phyloP scores from a whole-genome alignment of 768 basidiomycete species.

The Boletellus sp. region DNA sequence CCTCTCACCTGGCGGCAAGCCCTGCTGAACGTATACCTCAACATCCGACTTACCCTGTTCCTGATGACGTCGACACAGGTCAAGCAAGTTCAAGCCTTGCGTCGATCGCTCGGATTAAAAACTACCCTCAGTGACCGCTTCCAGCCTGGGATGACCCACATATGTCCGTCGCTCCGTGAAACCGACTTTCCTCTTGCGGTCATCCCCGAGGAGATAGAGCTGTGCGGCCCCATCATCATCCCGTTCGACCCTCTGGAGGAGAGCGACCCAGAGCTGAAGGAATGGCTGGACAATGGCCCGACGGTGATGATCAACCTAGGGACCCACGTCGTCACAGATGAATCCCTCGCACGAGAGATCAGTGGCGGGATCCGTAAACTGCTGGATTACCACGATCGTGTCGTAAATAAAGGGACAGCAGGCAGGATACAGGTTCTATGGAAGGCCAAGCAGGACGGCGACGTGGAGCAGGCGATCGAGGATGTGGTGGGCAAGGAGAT shows the following conservation, averaged over 20 bases:
- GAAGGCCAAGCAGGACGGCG: neutral
- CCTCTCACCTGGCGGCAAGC: slow-evolving; percentile 16
- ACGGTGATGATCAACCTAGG: slow-evolving; percentile 14
- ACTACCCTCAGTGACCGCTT: neutral
- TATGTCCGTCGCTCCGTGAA: slow-evolving; percentile 4
- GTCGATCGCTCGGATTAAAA: slow-evolving; percentile 2
- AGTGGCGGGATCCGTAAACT: slow-evolving; percentile 4
- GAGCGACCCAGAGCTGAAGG: neutral
- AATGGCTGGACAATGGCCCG: slow-evolving; percentile 10
- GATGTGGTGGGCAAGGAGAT: slow-evolving; percentile 2
- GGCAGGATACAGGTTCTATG: slow-evolving; percentile 9
- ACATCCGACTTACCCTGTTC: neutral
- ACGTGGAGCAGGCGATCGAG: neutral
- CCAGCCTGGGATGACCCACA: neutral
- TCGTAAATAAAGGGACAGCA: neutral
- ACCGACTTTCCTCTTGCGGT: neutral
- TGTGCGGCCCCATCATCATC: slow-evolving; percentile 7
- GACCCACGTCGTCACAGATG: slow-evolving; percentile 1
- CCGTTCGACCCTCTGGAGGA: slow-evolving; percentile 10
- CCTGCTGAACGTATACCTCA: slow-evolving; percentile 7
- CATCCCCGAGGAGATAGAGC: slow-evolving; percentile 5
- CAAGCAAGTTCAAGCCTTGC: neutral
- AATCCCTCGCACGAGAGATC: neutral
- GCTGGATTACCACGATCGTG: neutral
- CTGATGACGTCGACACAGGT: neutral